phyloP scores from a whole-genome alignment of 108 stramenopile species.

The Craspedostauros australis region DNA sequence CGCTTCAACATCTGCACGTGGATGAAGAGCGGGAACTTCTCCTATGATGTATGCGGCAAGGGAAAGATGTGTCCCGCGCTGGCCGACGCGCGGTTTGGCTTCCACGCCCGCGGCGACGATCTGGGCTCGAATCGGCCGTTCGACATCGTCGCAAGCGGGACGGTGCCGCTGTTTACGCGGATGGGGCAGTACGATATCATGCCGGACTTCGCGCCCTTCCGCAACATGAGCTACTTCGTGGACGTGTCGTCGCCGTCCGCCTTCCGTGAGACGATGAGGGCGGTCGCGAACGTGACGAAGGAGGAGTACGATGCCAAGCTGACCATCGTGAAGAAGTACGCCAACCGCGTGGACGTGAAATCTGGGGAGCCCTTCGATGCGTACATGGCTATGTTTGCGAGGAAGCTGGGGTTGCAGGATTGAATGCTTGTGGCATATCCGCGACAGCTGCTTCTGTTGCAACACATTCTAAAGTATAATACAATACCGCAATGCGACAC shows the following conservation, averaged over 20 bases:
- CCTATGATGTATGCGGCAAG: no score
- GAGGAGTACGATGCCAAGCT: not conserved
- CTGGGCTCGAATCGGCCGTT: no score
- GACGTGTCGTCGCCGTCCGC: conserved; percentile 1
- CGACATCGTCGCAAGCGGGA: no score
- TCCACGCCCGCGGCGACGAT: no score
- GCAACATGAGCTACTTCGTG: conserved; percentile 4
- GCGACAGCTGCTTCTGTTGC: no score
- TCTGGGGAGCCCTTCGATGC: conserved; percentile 15
- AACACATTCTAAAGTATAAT: no score
- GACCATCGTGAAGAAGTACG: not conserved
- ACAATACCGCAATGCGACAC: no score
- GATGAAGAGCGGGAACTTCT: conserved; percentile 4
- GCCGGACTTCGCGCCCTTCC: conserved; percentile 8
- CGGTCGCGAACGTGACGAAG: not conserved
- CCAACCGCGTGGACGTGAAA: conserved; percentile 5
- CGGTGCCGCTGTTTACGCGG: no score
- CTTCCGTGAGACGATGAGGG: not conserved
- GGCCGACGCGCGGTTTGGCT: no score
- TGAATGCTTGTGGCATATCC: no score
- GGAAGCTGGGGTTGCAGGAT: not conserved
- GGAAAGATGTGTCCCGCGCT: no score
- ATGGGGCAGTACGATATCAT: no score
- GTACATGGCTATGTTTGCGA: conserved; percentile 17
- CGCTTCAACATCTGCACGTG: conserved; percentile 12